Conservation (phyloP, 108 stramenopile species). For the Asterionellopsis glacialis region DNA sequence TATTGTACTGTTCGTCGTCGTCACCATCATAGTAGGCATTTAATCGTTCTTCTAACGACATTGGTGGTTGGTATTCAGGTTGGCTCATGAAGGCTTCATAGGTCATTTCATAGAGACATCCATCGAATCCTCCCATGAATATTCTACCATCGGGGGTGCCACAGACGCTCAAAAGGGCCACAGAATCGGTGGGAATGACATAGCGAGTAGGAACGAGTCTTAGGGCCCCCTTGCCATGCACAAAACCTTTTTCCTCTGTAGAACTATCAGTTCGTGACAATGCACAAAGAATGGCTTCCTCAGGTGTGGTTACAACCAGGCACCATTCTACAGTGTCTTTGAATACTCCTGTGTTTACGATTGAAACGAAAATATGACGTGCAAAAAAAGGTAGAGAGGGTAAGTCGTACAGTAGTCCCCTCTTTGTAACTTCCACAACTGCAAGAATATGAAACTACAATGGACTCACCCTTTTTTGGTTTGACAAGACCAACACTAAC, state of each 20-base stretch:
- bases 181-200: slow-evolving; percentile 78
- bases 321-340: slow-evolving; percentile 80
- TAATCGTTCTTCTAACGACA: slow-evolving; percentile 20
- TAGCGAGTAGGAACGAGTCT: slow-evolving; percentile 74
- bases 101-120: slow-evolving; percentile 87
- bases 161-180: slow-evolving; percentile 74
- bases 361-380: neutral
- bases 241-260: neutral
- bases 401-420: neutral
- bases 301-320: slow-evolving; percentile 87
- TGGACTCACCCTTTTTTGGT: slow-evolving; percentile 60
- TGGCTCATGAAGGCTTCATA: slow-evolving; percentile 48
- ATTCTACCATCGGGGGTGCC: slow-evolving; percentile 81
- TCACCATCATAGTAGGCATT: slow-evolving; percentile 46
- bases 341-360: slow-evolving; percentile 68
- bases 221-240: slow-evolving; percentile 11
- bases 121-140: slow-evolving; percentile 95
- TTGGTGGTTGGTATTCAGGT: slow-evolving; percentile 8
- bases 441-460: slow-evolving; percentile 4
- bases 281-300: slow-evolving; percentile 86
- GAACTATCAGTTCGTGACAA: slow-evolving; percentile 29
- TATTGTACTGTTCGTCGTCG: neutral
- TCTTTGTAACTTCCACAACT: neutral
- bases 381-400: slow-evolving; percentile 5
- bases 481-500: slow-evolving; percentile 75